These are phyloP conservation scores for Teratosphaeria destructans DNA, from an alignment of 2,329 filamentous ascomycete genomes.

Conservation along the genomic window DNA sequence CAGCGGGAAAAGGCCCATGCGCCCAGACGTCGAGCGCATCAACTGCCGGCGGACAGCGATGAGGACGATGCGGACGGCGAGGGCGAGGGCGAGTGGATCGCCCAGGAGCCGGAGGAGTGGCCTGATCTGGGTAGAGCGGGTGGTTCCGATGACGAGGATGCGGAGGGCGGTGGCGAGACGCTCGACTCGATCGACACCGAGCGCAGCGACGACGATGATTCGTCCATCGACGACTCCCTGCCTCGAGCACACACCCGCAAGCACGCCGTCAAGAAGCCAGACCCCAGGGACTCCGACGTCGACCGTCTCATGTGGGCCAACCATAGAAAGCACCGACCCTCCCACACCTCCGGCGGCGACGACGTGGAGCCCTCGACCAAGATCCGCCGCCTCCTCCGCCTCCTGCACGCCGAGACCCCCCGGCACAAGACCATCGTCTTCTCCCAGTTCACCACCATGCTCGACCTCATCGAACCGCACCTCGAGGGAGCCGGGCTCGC, in stretches of 20 bases:
- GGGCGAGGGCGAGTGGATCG: slow-evolving; percentile 62
- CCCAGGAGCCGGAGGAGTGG: slow-evolving; percentile 55
- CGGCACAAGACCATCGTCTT: slow-evolving; percentile 98
- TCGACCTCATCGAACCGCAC: slow-evolving; percentile 91
- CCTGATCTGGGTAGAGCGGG: slow-evolving; percentile 52
- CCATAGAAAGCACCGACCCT: slow-evolving; percentile 10
- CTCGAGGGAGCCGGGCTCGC: slow-evolving; percentile 61
- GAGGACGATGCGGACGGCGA: slow-evolving; percentile 44
- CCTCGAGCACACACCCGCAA: slow-evolving; percentile 24
- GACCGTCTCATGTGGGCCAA: slow-evolving; percentile 22
- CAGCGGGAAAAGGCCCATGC: slow-evolving; percentile 20
- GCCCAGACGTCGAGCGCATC: slow-evolving; percentile 40
- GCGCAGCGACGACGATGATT: slow-evolving; percentile 44
- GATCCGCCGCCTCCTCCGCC: slow-evolving; percentile 72
- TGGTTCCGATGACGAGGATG: slow-evolving; percentile 79
- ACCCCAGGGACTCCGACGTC: slow-evolving; percentile 14
- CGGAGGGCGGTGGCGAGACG: slow-evolving; percentile 75
- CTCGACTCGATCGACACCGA: slow-evolving; percentile 62
- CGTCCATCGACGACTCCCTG: slow-evolving; percentile 36
- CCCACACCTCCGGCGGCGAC: slow-evolving; percentile 28
- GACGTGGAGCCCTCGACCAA: slow-evolving; percentile 65
- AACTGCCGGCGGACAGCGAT: slow-evolving; percentile 53
- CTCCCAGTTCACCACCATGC: slow-evolving; percentile 96
- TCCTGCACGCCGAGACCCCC: slow-evolving; percentile 66
- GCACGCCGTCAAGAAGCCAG: slow-evolving; percentile 36